These are phyloP conservation scores for Deinandra increscens DNA, from an alignment of 129 eudicot genomes.

Conservation along the genomic window DNA sequence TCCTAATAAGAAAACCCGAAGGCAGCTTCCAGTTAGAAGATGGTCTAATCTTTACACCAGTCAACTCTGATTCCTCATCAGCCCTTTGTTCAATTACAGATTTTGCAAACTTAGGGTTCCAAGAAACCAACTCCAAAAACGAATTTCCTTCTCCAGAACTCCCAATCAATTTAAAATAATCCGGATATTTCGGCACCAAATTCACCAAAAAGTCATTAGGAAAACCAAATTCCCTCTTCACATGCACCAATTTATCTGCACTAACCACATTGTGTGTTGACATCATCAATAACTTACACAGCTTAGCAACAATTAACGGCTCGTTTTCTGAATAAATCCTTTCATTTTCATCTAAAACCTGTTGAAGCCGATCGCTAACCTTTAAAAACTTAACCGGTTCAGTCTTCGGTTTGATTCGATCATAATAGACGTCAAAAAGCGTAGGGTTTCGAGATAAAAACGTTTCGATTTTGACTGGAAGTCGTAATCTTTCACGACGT, in stretches of 20 bases:
- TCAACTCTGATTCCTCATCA: conserved; percentile 55
- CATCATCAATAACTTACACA: conserved; percentile 85
- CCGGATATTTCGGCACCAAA: conserved; percentile 58
- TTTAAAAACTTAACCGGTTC: conserved; percentile 51
- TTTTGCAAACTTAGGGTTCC: conserved; percentile 54
- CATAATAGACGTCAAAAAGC: conserved; percentile 60
- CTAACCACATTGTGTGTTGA: conserved; percentile 60
- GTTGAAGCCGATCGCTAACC: conserved; percentile 39
- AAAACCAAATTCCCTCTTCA: conserved; percentile 80
- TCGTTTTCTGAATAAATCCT: conserved; percentile 58
- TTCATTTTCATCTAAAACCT: conserved; percentile 50
- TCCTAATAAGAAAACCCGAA: conserved; percentile 53
- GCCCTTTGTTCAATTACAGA: conserved; percentile 66
- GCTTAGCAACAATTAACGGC: conserved; percentile 47
- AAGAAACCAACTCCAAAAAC: conserved; percentile 56
- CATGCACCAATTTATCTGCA: conserved; percentile 60
- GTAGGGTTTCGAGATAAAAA: conserved; percentile 56
- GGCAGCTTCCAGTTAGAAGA: conserved; percentile 71
- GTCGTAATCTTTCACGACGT: conserved; percentile 57
- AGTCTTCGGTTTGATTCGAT: conserved; percentile 64
- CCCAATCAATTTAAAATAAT: conserved; percentile 53
- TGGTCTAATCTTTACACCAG: conserved; percentile 65
- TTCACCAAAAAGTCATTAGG: conserved; percentile 66
- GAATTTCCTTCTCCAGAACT: conserved; percentile 50
- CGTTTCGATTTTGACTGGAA: conserved; percentile 39